phyloP scores from a whole-genome alignment of 2,329 filamentous ascomycete species.

The Trichoderma atroviride region DNA sequence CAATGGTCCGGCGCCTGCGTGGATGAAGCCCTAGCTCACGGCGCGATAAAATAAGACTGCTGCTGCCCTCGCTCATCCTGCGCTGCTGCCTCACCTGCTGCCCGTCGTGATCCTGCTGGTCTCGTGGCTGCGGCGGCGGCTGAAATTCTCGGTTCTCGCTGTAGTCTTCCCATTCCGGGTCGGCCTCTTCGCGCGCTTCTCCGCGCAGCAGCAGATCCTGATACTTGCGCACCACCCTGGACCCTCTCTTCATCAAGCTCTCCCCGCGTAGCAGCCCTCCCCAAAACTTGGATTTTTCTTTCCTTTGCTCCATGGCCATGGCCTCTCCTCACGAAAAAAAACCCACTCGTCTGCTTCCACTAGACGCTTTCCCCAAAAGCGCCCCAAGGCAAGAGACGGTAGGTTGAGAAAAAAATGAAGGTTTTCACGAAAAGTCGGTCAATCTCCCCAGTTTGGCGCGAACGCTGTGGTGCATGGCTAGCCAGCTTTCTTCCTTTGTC shows the following conservation, averaged over 20 bases:
- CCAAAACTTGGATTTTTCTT: conserved; percentile 52
- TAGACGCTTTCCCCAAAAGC: not conserved
- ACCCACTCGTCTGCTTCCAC: not conserved
- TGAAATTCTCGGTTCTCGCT: conserved; percentile 1
- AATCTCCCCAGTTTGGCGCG: conserved; percentile 13
- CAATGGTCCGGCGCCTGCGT: conserved; percentile 20
- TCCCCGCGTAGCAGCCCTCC: conserved; percentile 53
- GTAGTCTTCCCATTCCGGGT: conserved; percentile 19
- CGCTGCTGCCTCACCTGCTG: conserved; percentile 17
- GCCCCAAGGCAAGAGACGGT: not conserved
- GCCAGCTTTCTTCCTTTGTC: not conserved
- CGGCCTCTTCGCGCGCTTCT: conserved; percentile 18
- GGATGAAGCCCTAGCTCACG: conserved; percentile 4
- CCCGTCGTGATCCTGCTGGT: not conserved
- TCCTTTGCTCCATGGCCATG: conserved; percentile 40
- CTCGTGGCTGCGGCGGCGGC: not conserved
- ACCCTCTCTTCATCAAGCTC: conserved; percentile 41
- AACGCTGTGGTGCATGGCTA: conserved; percentile 13
- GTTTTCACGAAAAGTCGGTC: conserved; percentile 25
- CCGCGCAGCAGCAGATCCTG: conserved; percentile 18
- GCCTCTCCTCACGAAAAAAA: conserved; percentile 1
- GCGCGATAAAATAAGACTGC: conserved; percentile 14
- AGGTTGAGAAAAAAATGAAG: not conserved
- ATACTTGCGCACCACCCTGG: conserved; percentile 26
- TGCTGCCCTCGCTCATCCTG: conserved; percentile 22